Base-by-base conservation (phyloP, 768 basidiomycete species). In the Suillus ampliporus region DNA sequence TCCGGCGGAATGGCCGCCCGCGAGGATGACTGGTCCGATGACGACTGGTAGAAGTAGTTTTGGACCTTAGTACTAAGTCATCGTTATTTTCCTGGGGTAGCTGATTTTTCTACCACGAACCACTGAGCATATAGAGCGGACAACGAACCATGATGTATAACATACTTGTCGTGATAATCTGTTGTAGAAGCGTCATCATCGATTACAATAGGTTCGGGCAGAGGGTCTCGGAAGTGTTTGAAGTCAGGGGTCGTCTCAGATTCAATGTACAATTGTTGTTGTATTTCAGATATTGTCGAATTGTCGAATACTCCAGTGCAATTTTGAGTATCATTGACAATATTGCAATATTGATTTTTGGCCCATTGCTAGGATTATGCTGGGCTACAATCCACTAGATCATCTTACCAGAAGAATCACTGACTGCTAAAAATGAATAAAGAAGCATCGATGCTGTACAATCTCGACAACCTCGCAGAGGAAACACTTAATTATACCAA, bases 11-110 rank as follows among this genome's bases (percentile, higher is more conserved):
- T 47, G 65, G 67, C 19, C 31, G 61, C 53, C 40, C 58, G 15
- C 28, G 60, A 53, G 5, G 64, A 70, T 53, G 73, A 74, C 26
- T 70, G 67, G 44, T 76, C 74, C 15, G 71, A 71, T 7, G 74
- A 74, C 44, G 70, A 72, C 34, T 74, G 72, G 74, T 74, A 34
- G 58, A 41, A 21, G 31, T 11, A 31, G 43, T 51, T n/a, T 31
- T 34, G 50, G 50, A 11, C 31, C 31, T n/a, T 34, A 19, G 5
- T 7, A n/a, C 31, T 51, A 34, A 51, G 50, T 51, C 4, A 7
- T 51, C 19, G 10, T 44, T 44, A 19, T 34, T 51, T 34, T 34
- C 31, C 11, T 5, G 19, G 28, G 50, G 11, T 34, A n/a, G 50
- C 28, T 51, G 28, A 51, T n/a, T 13, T 28, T 34, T 17, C 48